phyloP scores from a whole-genome alignment of 805 yeast genomes.

The Sungouiella blattae region DNA sequence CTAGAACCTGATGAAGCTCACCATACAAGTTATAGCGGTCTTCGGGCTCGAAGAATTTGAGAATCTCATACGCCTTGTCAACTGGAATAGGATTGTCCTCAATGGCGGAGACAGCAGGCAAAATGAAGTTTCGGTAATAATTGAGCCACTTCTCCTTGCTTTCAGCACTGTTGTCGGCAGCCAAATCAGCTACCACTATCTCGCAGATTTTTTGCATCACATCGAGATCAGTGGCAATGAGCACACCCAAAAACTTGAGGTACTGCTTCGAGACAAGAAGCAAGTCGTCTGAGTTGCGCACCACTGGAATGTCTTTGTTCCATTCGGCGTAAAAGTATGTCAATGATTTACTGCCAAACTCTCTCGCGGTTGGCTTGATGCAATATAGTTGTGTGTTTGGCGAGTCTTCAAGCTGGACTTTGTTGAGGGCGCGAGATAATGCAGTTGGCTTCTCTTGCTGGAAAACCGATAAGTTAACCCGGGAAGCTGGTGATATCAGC shows the following conservation, averaged over 20 bases:
- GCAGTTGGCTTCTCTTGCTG: conserved; percentile 21
- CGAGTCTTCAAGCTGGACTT: conserved; percentile 25
- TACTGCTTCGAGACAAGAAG: conserved; percentile 46
- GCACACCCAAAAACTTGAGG: conserved; percentile 53
- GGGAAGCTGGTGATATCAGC: conserved; percentile 17
- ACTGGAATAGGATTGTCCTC: conserved; percentile 57
- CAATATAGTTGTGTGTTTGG: conserved; percentile 18
- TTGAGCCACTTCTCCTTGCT: conserved; percentile 46
- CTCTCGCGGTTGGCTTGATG: conserved; percentile 28
- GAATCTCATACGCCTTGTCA: conserved; percentile 54
- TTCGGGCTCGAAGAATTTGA: conserved; percentile 54
- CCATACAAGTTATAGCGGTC: conserved; percentile 77
- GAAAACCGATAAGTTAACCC: conserved; percentile 19
- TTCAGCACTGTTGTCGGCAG: conserved; percentile 5
- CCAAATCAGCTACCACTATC: conserved; percentile 45
- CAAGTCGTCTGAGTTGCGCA: conserved; percentile 42
- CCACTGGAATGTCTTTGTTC: conserved; percentile 37
- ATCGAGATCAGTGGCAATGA: conserved; percentile 44
- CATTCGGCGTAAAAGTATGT: conserved; percentile 49
- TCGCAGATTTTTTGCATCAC: conserved; percentile 60
- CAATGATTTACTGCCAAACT: conserved; percentile 22
- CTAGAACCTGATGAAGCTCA: conserved; percentile 58
- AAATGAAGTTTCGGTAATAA: conserved; percentile 60
- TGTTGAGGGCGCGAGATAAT: conserved; percentile 22
- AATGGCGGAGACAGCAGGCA: conserved; percentile 57